Evolutionary conservation across 176 grass and related monocot genomes (phyloP), one percentile per base, ranked within the genome.

Genomic region (Tuctoria greenei): DNA sequence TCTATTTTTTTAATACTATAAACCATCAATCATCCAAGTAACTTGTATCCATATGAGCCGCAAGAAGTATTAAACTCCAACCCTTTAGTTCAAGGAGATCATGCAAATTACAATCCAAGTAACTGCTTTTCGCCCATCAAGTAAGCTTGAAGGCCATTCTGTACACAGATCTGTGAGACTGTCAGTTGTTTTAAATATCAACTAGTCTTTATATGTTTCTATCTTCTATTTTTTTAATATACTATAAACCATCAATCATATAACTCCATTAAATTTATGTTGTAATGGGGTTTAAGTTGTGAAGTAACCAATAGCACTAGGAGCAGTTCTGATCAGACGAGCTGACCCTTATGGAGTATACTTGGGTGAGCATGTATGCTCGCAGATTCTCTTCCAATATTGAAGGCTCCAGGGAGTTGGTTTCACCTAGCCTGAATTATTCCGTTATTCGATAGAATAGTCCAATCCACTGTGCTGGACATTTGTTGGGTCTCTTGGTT

Each of bases 361-460:
- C 1, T 64, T 36, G 8, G 4, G 38, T 39, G 26, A n/a, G 23
- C 40, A 64, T 76, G 5, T 37, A 63, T 64, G 14, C 69, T 52
- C 72, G 56, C 39, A 72, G 57, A 81, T 72, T 38, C 10, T 20
- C 42, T 47, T 63, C 58, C 58, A 63, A 64, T 60, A 21, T 23
- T 31, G 7, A 64, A 35, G 26, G 10, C 23, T 25, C 31, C 7
- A 13, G 64, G 39, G 28, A 36, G 14, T 75, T 67, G 20, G 50
- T 59, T 24, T 76, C 76, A 10, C 15, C 28, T 60, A 47, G 27
- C 64, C 14, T 60, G 21, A 8, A 31, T 31, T 34, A 15, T 54
- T 68, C 62, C 8, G 16, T 31, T 34, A 15, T 54, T 68, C 62
- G 34, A 34, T 52, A 16, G 14, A 36, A 5, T 31, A 38, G 39